Conservation (phyloP, 768 basidiomycete genomes). For the Mycena alexandri region DNA sequence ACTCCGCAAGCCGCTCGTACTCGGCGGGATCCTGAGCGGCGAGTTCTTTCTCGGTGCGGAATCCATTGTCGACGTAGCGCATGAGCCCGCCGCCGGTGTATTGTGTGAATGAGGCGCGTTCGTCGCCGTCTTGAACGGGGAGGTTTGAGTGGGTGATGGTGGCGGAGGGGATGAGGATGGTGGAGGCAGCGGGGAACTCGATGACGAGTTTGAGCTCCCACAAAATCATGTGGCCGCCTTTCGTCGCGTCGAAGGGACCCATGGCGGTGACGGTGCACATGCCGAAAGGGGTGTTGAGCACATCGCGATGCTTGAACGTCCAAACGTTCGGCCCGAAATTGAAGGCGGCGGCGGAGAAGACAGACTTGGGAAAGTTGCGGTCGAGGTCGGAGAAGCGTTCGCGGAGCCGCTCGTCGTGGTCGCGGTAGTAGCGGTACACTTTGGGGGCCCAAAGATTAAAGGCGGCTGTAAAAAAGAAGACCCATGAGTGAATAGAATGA, state of each 20-base stretch:
- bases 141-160: constrained; percentile 44
- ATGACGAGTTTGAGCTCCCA: constrained; percentile 38
- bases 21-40: not conserved
- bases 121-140: constrained; percentile 34
- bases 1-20: not conserved
- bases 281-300: constrained; percentile 46
- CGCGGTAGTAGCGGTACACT: constrained; percentile 27
- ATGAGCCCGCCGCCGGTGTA: constrained; percentile 45
- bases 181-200: constrained; percentile 42
- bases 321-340: constrained; percentile 44
- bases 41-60: constrained; percentile 15
- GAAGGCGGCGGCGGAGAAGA: constrained; percentile 44
- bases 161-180: constrained; percentile 47
- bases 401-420: constrained; percentile 5
- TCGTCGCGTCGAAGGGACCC: constrained; percentile 43
- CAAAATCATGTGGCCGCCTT: constrained; percentile 47
- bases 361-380: constrained; percentile 35
- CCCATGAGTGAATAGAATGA: not conserved
- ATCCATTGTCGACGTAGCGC: constrained; percentile 43
- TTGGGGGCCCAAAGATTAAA: constrained; percentile 37
- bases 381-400: not conserved
- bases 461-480: not conserved
- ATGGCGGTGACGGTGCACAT: constrained; percentile 48
- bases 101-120: constrained; percentile 41
- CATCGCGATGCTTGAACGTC: constrained; percentile 44